Evolutionary conservation across 2,329 filamentous ascomycete genomes (phyloP).

Genomic region (Penicillium sp.): DNA sequence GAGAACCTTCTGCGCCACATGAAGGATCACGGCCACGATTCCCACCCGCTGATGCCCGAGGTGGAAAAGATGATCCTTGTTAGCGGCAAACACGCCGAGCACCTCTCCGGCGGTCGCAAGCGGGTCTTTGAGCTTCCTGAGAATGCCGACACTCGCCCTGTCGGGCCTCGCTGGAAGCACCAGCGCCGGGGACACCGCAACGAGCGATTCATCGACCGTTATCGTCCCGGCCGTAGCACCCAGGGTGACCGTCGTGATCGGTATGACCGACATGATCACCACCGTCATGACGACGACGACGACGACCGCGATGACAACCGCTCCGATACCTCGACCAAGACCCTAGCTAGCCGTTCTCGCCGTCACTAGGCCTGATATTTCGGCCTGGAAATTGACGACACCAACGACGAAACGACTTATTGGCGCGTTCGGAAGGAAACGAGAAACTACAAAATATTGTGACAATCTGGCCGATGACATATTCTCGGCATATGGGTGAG

Average conservation of each 20-base stretch:
- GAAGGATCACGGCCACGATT: slow-evolving; percentile 24
- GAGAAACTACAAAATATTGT: neutral
- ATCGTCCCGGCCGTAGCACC: neutral
- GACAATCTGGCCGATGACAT: neutral
- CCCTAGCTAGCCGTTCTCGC: neutral
- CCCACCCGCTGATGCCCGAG: slow-evolving; percentile 38
- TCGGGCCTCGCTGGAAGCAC: neutral
- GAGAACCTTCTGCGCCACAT: slow-evolving; percentile 47
- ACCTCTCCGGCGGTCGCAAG: slow-evolving; percentile 44
- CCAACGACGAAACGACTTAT: neutral
- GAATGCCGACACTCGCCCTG: slow-evolving; percentile 12
- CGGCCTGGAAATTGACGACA: neutral
- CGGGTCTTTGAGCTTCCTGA: slow-evolving; percentile 41
- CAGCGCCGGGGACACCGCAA: neutral
- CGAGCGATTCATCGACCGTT: neutral
- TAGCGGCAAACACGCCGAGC: slow-evolving; percentile 41
- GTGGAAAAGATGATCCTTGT: slow-evolving; percentile 38
- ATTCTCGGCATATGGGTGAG: neutral
- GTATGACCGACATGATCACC: neutral
- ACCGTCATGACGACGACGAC: neutral
- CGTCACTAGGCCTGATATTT: neutral
- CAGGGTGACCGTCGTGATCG: neutral
- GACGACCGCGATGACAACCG: neutral
- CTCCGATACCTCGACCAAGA: neutral
- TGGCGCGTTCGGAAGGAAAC: neutral